Base-by-base conservation (phyloP, 2,329 filamentous ascomycete genomes). In the Dryadomyces quercivorus region DNA sequence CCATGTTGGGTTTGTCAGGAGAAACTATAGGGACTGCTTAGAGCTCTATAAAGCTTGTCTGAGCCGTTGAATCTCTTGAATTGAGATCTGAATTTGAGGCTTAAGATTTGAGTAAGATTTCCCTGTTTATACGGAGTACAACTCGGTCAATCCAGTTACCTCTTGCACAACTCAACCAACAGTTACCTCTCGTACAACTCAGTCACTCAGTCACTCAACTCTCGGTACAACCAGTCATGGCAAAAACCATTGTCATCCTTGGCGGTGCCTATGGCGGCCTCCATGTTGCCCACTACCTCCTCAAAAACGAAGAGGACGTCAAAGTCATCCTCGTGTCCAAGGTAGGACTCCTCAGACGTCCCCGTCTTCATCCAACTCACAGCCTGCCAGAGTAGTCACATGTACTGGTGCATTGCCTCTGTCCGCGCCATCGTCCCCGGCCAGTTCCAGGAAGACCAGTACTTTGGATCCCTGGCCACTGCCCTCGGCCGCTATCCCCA, bases 371-470 rank as follows among this genome's bases (percentile, higher is more conserved):
- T n/a, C 3, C 38, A 6, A 7, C 48, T 50, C 34, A 51, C 51
- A 6, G 26, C 40, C 2, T 12, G 16, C 36, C 66, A 80, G 74
- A 80, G 73, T 60, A 74, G 69, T 58, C 76, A 81, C 60, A 76
- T 81, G 59, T 81, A 73, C 68, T 80, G 77, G 77, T 80, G 80
- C 65, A 54, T 80, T 5, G 77, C 76, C 26, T 72, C 78, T 1
- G 72, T 79, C 46, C 75, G 78, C 49, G 76, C 75, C 64, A 72
- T 81, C 58, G 66, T 81, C 48, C 76, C 77, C 2, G 73, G 70
- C 42, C 58, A 69, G 50, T 59, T 80, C 62, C 69, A 69, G 42
- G 74, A 78, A 57, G 72, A 76, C 12, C 67, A 78, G 59, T 66
- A 79, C 59, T 71, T 75, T 63, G 68, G 68, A 52, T 70, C 77